A percentile compares a stretch with the other conserved stretches of the same genome.
These are phyloP conservation scores for Mycosphaerella arachidis DNA, from an alignment of 2,329 filamentous ascomycete genomes.

Conservation along the genomic window DNA sequence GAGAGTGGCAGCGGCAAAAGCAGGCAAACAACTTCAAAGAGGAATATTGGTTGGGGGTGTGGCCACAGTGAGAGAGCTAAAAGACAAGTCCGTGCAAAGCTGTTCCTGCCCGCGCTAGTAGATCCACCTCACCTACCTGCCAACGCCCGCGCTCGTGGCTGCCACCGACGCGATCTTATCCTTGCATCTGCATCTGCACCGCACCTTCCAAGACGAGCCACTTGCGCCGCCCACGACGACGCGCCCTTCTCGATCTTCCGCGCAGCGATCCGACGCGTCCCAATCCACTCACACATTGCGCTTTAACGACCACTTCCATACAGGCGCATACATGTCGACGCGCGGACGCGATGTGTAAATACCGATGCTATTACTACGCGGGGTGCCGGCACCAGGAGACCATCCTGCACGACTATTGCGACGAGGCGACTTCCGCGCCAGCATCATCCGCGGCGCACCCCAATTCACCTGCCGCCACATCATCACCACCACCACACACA, in stretches of 20 bases:
- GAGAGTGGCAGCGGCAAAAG: neutral
- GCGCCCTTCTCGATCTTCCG: neutral
- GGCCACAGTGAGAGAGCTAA: neutral
- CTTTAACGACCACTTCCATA: neutral
- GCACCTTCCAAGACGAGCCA: neutral
- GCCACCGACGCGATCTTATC: neutral
- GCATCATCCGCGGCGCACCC: neutral
- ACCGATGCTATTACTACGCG: slow-evolving; percentile 30
- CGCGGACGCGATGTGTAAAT: slow-evolving; percentile 28
- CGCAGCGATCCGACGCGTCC: neutral
- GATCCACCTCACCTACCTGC: neutral
- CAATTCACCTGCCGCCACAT: slow-evolving; percentile 5
- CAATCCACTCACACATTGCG: neutral
- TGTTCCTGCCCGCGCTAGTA: neutral
- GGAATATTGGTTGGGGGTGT: neutral
- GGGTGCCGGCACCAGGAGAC: slow-evolving; percentile 30
- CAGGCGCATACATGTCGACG: slow-evolving; percentile 5
- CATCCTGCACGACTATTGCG: slow-evolving; percentile 26
- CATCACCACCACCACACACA: neutral
- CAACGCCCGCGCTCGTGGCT: neutral
- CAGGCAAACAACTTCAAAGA: neutral
- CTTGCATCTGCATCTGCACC: neutral
- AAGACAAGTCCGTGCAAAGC: neutral
- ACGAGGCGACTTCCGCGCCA: slow-evolving; percentile 12
- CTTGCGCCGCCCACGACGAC: neutral